Evolutionary conservation across 108 stramenopile species (phyloP).

Genomic region (Cyclotella cryptica): DNA sequence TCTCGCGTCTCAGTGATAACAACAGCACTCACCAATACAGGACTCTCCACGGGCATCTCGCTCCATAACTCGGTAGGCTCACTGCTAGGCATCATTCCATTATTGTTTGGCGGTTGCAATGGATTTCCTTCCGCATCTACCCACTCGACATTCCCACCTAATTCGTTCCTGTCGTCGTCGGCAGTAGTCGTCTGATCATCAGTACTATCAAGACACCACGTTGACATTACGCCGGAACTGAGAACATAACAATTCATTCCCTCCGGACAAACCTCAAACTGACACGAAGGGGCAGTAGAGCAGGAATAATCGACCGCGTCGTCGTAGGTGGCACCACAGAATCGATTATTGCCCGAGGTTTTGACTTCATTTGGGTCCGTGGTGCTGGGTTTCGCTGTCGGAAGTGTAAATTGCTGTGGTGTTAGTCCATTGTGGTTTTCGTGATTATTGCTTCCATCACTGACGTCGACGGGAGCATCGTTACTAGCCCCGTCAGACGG

Average conservation of each 20-base stretch:
- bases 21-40: background rate
- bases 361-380: no score
- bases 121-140: background rate
- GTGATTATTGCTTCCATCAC: no score
- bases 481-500: no score
- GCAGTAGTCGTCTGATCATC: background rate
- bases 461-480: no score
- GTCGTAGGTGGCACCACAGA: background rate
- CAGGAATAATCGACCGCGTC: conserved; percentile 4
- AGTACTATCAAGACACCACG: background rate
- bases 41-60: background rate
- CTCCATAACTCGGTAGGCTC: background rate
- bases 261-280: background rate
- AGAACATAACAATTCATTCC: conserved; percentile 9
- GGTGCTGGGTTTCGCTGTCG: no score
- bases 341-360: conserved; percentile 1
- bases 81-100: background rate
- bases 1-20: no score
- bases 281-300: conserved; percentile 1
- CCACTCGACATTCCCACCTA: background rate
- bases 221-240: background rate
- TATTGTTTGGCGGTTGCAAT: background rate
- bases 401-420: no score
- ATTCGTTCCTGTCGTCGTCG: background rate
- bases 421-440: no score